Evolutionary conservation across 202 grass and related monocot genomes (phyloP).

Genomic region (Bolboschoenoplectus hybrid): DNA sequence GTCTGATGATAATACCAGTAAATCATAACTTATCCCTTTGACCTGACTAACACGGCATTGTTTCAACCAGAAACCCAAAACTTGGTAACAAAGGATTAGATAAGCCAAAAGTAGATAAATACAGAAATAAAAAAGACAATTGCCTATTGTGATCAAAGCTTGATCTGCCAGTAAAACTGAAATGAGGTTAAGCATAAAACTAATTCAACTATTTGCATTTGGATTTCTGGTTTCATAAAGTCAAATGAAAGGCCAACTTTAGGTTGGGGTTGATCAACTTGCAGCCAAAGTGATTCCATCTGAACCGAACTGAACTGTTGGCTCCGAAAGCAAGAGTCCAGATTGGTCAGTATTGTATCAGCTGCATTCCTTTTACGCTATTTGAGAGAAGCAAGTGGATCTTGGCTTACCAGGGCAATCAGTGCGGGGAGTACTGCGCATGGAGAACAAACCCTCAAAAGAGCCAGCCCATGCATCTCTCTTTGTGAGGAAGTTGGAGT

Average conservation of each 20-base stretch:
- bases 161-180: background rate
- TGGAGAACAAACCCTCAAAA: conserved; percentile 69
- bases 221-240: conserved; percentile 4
- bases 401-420: conserved; percentile 70
- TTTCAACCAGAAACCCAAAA: background rate
- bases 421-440: conserved; percentile 68
- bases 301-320: background rate
- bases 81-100: background rate
- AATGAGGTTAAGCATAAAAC: background rate
- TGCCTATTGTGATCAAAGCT: background rate
- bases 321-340: background rate
- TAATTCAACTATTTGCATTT: background rate
- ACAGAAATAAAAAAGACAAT: background rate
- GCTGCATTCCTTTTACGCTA: background rate
- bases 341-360: background rate
- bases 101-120: background rate
- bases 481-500: conserved; percentile 87
- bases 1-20: background rate
- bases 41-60: background rate
- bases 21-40: background rate
- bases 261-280: background rate
- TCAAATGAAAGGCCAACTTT: background rate
- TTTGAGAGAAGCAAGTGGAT: conserved; percentile 6
- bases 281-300: background rate
- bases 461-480: conserved; percentile 93